Percentiles rank a stretch among this genome's conserved stretches.
Conservation (phyloP, 2,329 filamentous ascomycete genomes). For the Elsinoe fawcettii region DNA sequence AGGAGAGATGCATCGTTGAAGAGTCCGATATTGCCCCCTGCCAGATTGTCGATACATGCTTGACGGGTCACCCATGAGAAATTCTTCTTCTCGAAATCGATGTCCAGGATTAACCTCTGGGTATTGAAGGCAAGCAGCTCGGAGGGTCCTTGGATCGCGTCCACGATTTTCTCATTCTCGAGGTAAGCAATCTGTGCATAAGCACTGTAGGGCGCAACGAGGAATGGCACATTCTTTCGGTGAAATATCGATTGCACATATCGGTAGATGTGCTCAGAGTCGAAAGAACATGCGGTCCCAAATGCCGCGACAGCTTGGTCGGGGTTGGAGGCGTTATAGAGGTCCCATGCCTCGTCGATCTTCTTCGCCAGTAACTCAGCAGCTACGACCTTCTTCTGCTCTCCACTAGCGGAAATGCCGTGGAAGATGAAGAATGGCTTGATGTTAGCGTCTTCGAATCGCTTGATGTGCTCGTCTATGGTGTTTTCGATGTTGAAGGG, state of each 20-base stretch:
- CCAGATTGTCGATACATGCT: constrained; percentile 61
- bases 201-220: constrained; percentile 80
- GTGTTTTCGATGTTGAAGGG: constrained; percentile 66
- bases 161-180: constrained; percentile 46
- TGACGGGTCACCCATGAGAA: constrained; percentile 60
- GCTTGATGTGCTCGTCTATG: constrained; percentile 70
- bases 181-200: constrained; percentile 55
- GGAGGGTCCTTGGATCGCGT: constrained; percentile 73
- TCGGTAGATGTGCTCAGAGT: constrained; percentile 64
- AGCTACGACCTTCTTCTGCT: constrained; percentile 16
- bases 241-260: constrained; percentile 68
- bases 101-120: constrained; percentile 59
- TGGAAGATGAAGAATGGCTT: constrained; percentile 87
- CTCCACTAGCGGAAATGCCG: constrained; percentile 64
- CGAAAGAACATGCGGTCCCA: constrained; percentile 66
- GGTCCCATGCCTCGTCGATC: constrained; percentile 62
- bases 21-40: constrained; percentile 56
- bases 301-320: constrained; percentile 79
- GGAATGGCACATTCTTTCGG: constrained; percentile 61
- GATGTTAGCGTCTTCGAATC: constrained; percentile 59
- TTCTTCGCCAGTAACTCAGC: constrained; percentile 21
- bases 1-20: constrained; percentile 81
- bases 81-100: constrained; percentile 61
- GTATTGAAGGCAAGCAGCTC: constrained; percentile 82
- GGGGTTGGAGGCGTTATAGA: constrained; percentile 76